These are phyloP conservation scores for Leptodontidium sp. DNA, from an alignment of 2,329 filamentous ascomycete species.

Conservation along the genomic window DNA sequence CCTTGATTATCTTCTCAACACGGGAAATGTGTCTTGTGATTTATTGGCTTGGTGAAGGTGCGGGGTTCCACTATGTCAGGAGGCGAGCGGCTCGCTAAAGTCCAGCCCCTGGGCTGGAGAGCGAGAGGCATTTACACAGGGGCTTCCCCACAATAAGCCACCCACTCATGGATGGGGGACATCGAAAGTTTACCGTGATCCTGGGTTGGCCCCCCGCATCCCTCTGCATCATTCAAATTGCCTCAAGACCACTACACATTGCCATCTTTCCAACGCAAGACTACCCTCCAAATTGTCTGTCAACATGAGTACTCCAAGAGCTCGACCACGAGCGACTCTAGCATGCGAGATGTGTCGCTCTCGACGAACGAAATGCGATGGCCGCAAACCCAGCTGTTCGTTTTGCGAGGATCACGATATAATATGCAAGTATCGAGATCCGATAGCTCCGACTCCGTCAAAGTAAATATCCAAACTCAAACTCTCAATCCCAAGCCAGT, in stretches of 20 bases:
- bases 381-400: constrained; percentile 36
- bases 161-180: too few species aligned
- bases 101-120: too few species aligned
- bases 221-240: neutral
- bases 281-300: neutral
- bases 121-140: neutral
- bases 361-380: constrained; percentile 42
- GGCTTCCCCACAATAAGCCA: too few species aligned
- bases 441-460: constrained; percentile 15
- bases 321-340: constrained; percentile 44
- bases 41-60: too few species aligned
- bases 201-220: too few species aligned
- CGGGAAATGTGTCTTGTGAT: too few species aligned
- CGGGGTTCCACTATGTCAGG: too few species aligned
- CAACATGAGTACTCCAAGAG: neutral
- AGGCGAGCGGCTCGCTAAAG: too few species aligned
- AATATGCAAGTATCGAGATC: constrained; percentile 24
- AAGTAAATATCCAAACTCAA: constrained; percentile 9
- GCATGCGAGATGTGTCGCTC: constrained; percentile 41
- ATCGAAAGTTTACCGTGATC: too few species aligned
- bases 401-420: constrained; percentile 37
- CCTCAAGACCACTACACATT: neutral
- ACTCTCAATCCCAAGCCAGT: neutral
- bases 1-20: too few species aligned
- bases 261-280: neutral